Evolutionary conservation across 257 asterid species (phyloP), one percentile per base, ranked within the genome.

Genomic region (Schizonepeta tenuifolia): DNA sequence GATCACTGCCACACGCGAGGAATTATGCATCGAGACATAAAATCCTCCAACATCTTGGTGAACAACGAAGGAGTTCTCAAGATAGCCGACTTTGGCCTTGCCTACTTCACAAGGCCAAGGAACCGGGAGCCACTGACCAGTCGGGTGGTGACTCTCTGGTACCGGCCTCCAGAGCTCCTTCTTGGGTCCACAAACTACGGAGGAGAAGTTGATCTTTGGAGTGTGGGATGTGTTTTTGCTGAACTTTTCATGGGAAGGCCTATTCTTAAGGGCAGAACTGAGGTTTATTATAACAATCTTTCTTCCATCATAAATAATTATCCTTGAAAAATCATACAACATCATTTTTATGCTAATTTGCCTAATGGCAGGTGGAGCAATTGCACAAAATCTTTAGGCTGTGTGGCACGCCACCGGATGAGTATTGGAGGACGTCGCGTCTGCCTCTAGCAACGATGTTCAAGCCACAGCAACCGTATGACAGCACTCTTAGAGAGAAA

Each of bases 121-220:
- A 80, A 53, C 78, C 82, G 78, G 74, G 90, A 84, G 47, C 94
- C 91, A 0, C 62, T 95, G 73, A 95, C 99, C 21, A 95, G 96
- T 40, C 95, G 97, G 5, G 99, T 95, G 49, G 97, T 95, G 57
- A 95, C 99, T 20, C 73, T 95, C 21, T 95, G 99, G 99, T 95
- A 95, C 72, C 93, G 98, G 0, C 98, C 99, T 2, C 97, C 99
- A 9, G 99, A 95, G 62, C 97, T 95, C 46, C 85, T 95, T 21
- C 53, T 95, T 73, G 99, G 99, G 10, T 88, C 98, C 2, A 92
- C 97, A 11, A 78, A 71, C 72, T 95, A 95, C 36, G 91, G 89
- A 24, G 85, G 80, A 21, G 86, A 88, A 3, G 96, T 95, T 24
- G 99, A 95, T 80, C 28, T 95, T 21, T 95, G 99, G 99, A 95